Percentiles rank a stretch among this genome's conserved stretches.
Conservation (phyloP, 345 rosid genomes). For the Syzygium grande region DNA sequence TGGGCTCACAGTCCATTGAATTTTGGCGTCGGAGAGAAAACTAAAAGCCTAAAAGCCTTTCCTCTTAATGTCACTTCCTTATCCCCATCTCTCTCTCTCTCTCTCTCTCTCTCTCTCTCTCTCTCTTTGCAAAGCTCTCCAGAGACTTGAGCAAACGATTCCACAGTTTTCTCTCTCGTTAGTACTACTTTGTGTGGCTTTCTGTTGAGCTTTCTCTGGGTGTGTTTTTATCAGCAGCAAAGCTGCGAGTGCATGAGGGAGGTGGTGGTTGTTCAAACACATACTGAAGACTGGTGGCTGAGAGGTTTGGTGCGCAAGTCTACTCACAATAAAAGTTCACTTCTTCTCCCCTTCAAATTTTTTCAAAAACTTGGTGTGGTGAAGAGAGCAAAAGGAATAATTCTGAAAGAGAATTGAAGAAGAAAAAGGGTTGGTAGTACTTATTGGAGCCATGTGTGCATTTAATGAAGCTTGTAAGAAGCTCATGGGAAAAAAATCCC, state of each 20-base stretch:
- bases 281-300: conserved; percentile 1
- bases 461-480: neutral
- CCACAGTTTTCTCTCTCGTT: neutral
- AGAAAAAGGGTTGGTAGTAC: neutral
- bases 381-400: neutral
- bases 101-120: conserved; percentile 1
- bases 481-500: neutral
- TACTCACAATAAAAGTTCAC: neutral
- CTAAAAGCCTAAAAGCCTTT: neutral
- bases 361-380: neutral
- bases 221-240: neutral
- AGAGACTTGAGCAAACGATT: neutral
- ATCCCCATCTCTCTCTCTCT: conserved; percentile 14
- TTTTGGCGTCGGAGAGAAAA: neutral
- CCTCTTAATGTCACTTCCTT: conserved; percentile 7
- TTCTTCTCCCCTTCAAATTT: neutral
- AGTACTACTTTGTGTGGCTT: neutral
- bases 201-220: neutral
- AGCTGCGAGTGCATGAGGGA: neutral
- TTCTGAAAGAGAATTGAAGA: neutral
- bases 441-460: neutral
- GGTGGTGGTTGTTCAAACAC: neutral
- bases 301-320: conserved; percentile 8
- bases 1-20: neutral
- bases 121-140: neutral